Conservation (phyloP, 2,329 filamentous ascomycete genomes). For the Triangularia verruculosa region DNA sequence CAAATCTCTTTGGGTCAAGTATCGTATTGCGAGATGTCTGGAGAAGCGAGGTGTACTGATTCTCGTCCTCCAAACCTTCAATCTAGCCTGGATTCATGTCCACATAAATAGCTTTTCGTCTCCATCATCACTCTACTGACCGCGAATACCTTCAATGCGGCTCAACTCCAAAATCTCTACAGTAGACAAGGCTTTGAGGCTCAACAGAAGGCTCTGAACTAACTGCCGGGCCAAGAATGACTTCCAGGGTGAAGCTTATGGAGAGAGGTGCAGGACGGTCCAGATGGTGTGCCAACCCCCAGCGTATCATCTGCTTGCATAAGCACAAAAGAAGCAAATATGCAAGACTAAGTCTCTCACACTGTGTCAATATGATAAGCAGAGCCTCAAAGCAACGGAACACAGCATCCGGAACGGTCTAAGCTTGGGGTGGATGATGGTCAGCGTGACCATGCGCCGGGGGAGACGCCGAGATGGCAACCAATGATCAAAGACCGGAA, state of each 20-base stretch:
- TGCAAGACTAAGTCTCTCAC: neutral
- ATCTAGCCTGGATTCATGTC: neutral
- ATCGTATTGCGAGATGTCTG: neutral
- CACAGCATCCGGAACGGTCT: neutral
- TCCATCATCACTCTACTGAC: neutral
- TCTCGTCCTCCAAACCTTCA: neutral
- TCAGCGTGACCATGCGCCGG: neutral
- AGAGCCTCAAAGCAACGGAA: neutral
- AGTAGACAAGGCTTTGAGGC: neutral
- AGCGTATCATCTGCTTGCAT: neutral
- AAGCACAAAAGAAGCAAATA: neutral
- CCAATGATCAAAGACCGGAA: neutral
- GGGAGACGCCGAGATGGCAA: neutral
- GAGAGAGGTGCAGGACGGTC: neutral
- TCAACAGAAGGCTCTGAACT: neutral
- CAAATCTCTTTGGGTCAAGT: neutral
- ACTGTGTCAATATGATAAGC: neutral
- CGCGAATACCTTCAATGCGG: neutral
- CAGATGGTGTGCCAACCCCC: neutral
- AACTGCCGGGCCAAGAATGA: neutral
- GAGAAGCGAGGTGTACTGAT: neutral
- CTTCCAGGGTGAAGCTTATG: neutral
- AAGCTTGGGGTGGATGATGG: neutral
- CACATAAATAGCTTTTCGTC: neutral
- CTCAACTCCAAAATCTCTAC: neutral